A percentile compares a stretch with the other conserved stretches of the same genome.
phyloP scores from a whole-genome alignment of 2,329 filamentous ascomycete species.

The Myriosclerotinia duriaeana region DNA sequence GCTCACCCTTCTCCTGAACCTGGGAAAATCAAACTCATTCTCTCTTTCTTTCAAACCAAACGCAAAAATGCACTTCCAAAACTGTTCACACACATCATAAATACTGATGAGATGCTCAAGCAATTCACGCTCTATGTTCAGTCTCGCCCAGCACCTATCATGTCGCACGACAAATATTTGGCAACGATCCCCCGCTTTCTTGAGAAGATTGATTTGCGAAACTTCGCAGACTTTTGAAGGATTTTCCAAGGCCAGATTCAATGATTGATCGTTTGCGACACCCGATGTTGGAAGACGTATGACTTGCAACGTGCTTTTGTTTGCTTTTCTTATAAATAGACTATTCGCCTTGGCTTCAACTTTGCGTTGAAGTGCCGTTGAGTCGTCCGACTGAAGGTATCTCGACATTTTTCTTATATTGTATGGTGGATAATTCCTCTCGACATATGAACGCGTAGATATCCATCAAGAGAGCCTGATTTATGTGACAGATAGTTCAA shows the following conservation, averaged over 20 bases:
- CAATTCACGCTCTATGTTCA: slow-evolving; percentile 26
- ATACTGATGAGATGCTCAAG: slow-evolving; percentile 26
- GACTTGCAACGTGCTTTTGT: too few species aligned
- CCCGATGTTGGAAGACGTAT: too few species aligned
- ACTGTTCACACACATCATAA: slow-evolving; percentile 25
- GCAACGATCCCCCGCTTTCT: neutral
- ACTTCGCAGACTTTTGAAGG: neutral
- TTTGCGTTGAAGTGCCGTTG: neutral
- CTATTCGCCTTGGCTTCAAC: too few species aligned
- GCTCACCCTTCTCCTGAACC: slow-evolving; percentile 14
- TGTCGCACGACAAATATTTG: slow-evolving; percentile 31
- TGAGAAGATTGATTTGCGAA: neutral
- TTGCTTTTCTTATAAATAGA: too few species aligned
- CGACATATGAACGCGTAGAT: too few species aligned
- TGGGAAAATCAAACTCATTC: slow-evolving; percentile 34
- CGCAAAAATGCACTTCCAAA: slow-evolving; percentile 33
- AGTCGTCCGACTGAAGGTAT: neutral
- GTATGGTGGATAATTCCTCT: too few species aligned
- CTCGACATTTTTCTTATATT: neutral
- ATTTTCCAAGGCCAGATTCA: too few species aligned
- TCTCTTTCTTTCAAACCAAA: slow-evolving; percentile 30
- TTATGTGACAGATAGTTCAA: too few species aligned
- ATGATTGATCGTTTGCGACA: neutral
- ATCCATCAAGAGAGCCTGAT: too few species aligned
- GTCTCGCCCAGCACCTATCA: slow-evolving; percentile 27